Evolutionary conservation across 768 basidiomycete genomes (phyloP).

Genomic region (Rhodotorula toruloides): DNA sequence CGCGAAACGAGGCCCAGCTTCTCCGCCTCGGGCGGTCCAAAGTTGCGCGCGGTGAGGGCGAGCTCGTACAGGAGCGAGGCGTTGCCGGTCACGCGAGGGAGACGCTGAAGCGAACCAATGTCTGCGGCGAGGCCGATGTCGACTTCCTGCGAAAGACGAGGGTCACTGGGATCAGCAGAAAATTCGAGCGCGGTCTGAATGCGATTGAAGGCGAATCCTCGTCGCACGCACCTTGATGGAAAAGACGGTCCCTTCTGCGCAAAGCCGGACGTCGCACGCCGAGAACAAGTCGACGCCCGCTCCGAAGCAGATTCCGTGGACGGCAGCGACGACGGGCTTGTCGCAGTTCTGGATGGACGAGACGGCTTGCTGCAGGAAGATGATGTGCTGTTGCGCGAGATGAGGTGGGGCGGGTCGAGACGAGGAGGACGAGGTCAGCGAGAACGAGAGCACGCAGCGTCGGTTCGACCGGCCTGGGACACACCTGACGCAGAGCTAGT

Average conservation of each 20-base stretch:
- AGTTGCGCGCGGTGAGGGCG: slow-evolving; percentile 67
- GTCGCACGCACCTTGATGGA: slow-evolving; percentile 71
- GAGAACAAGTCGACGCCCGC: slow-evolving; percentile 68
- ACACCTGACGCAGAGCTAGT: slow-evolving; percentile 49
- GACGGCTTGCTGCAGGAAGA: slow-evolving; percentile 66
- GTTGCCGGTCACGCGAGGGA: slow-evolving; percentile 73
- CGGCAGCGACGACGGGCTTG: slow-evolving; percentile 76
- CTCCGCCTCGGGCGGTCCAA: slow-evolving; percentile 63
- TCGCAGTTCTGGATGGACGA: slow-evolving; percentile 61
- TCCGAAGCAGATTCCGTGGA: slow-evolving; percentile 69
- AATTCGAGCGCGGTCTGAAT: no score
- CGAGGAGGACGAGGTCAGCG: background rate
- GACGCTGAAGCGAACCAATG: slow-evolving; percentile 74
- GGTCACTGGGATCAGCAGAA: background rate
- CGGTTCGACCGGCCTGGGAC: background rate
- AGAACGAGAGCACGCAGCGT: background rate
- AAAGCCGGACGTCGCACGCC: slow-evolving; percentile 71
- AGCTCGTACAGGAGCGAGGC: slow-evolving; percentile 67
- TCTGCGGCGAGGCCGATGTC: slow-evolving; percentile 83
- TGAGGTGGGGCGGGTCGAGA: background rate
- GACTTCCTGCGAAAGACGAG: slow-evolving; percentile 58
- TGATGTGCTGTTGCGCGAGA: slow-evolving; percentile 17
- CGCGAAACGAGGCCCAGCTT: slow-evolving; percentile 68
- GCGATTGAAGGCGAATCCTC: no score
- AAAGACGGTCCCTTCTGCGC: slow-evolving; percentile 58